These are phyloP conservation scores for Chloris gayana DNA, from an alignment of 176 grass and related monocot species.

Conservation along the genomic window DNA sequence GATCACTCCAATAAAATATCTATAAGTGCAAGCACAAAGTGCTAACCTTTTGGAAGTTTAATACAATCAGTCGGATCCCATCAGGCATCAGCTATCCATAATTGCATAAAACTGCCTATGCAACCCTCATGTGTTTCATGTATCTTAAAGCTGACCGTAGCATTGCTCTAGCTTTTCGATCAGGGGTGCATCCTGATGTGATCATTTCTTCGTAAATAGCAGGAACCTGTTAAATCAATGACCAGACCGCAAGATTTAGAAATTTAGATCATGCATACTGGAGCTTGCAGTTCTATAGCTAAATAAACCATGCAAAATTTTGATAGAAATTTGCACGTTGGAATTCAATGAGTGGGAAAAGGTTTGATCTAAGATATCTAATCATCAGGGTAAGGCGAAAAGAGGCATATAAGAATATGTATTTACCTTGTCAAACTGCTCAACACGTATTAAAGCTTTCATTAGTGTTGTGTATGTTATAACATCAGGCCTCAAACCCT, in stretches of 20 bases:
- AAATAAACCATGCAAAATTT: neutral
- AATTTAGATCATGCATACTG: slow-evolving; percentile 21
- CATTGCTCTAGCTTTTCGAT: slow-evolving; percentile 96
- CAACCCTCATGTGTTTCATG: slow-evolving; percentile 70
- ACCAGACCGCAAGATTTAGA: slow-evolving; percentile 1
- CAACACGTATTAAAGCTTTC: slow-evolving; percentile 96
- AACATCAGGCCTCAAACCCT: slow-evolving; percentile 93
- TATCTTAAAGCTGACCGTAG: slow-evolving; percentile 90
- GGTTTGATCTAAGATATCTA: slow-evolving; percentile 20
- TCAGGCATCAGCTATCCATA: slow-evolving; percentile 21
- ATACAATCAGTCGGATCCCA: slow-evolving; percentile 19
- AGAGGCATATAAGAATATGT: slow-evolving; percentile 12
- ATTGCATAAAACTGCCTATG: slow-evolving; percentile 29
- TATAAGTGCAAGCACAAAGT: neutral
- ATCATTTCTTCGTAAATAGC: slow-evolving; percentile 97
- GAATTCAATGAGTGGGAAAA: neutral
- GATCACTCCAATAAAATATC: neutral
- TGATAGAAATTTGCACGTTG: neutral
- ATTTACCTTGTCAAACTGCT: slow-evolving; percentile 91
- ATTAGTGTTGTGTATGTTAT: slow-evolving; percentile 98
- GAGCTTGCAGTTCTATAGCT: neutral
- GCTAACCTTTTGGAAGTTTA: slow-evolving; percentile 39
- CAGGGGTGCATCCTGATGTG: slow-evolving; percentile 83
- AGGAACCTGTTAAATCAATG: slow-evolving; percentile 65
- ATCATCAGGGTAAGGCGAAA: neutral